Evolutionary conservation across 805 yeast genomes (phyloP).

Genomic region (Candida boleticola): DNA sequence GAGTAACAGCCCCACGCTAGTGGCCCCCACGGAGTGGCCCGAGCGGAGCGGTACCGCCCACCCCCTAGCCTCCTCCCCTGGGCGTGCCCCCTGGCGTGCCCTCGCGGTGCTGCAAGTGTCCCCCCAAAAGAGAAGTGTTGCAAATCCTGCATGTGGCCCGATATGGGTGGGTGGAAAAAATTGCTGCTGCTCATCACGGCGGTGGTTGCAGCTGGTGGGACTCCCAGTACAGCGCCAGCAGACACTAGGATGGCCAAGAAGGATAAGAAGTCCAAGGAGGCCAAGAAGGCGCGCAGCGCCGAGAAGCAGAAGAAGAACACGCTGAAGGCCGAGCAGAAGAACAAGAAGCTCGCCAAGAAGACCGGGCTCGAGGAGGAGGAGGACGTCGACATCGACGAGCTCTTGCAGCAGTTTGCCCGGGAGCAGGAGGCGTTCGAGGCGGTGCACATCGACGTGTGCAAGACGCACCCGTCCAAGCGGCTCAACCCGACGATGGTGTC

Average conservation of each 20-base stretch:
- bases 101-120: no score
- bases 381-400: constrained; percentile 81
- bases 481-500: constrained; percentile 75
- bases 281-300: constrained; percentile 85
- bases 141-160: constrained; percentile 4
- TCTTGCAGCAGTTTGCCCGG: constrained; percentile 70
- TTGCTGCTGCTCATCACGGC: not conserved
- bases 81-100: no score
- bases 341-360: constrained; percentile 73
- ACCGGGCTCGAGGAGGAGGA: constrained; percentile 80
- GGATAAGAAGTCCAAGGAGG: constrained; percentile 81
- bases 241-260: constrained; percentile 71
- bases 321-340: constrained; percentile 70
- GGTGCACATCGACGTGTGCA: constrained; percentile 56
- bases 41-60: not conserved
- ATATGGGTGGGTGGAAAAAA: no score
- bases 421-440: constrained; percentile 81
- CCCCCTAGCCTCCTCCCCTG: no score
- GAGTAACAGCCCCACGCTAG: not conserved
- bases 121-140: no score
- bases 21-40: not conserved
- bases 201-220: not conserved
- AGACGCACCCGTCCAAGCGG: constrained; percentile 60
- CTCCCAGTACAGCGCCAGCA: not conserved
- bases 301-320: constrained; percentile 76